Evolutionary conservation across 768 basidiomycete genomes (phyloP).

Genomic region (Naganishia vishniacii): DNA sequence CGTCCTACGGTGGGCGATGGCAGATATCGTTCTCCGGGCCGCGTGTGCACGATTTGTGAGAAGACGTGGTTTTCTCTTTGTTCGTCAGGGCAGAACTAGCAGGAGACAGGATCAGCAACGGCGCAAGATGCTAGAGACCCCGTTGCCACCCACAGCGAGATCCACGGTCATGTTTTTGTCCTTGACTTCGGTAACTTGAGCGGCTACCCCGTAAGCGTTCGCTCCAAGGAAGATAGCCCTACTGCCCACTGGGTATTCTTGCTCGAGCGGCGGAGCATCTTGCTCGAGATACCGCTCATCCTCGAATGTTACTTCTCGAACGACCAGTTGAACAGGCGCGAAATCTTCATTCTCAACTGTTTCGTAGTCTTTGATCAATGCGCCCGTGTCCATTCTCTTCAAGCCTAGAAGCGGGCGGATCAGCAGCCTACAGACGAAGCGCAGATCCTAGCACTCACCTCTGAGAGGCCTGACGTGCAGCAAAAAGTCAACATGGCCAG

Average conservation of each 20-base stretch:
- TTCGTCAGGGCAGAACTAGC: slow-evolving; percentile 80
- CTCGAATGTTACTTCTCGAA: slow-evolving; percentile 73
- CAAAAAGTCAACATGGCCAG: slow-evolving; percentile 70
- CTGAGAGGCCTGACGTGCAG: slow-evolving; percentile 86
- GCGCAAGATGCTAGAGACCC: slow-evolving; percentile 28
- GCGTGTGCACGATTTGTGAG: slow-evolving; percentile 59
- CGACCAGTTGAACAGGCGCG: slow-evolving; percentile 78
- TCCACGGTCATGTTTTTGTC: slow-evolving; percentile 69
- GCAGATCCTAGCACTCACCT: slow-evolving; percentile 54
- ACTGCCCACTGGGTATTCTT: slow-evolving; percentile 84
- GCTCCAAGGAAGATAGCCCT: slow-evolving; percentile 95
- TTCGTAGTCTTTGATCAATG: slow-evolving; percentile 93
- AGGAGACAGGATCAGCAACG: neutral
- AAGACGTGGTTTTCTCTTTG: slow-evolving; percentile 72
- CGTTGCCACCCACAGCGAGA: slow-evolving; percentile 63
- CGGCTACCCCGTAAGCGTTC: slow-evolving; percentile 91
- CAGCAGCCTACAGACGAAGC: neutral
- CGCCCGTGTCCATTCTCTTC: slow-evolving; percentile 78
- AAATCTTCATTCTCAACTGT: slow-evolving; percentile 72
- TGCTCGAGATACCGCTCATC: slow-evolving; percentile 72
- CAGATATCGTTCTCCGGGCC: slow-evolving; percentile 59
- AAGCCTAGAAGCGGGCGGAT: slow-evolving; percentile 57
- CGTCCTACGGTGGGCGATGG: slow-evolving; percentile 75
- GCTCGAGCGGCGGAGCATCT: slow-evolving; percentile 69
- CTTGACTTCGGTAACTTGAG: slow-evolving; percentile 71